Evolutionary conservation across 805 yeast species (phyloP).

Genomic region (Candida maesae): DNA sequence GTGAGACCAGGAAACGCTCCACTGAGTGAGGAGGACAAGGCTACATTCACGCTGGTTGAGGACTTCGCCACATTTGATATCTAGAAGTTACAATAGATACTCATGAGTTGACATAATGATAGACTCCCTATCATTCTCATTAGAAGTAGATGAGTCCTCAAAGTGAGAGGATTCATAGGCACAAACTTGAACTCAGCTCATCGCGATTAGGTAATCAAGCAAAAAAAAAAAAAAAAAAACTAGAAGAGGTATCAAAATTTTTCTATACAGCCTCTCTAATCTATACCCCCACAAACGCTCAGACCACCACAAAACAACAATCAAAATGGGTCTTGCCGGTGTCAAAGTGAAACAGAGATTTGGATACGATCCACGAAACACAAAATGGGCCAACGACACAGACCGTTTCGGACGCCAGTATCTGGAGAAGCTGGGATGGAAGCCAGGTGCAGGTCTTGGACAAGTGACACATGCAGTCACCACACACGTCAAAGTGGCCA

Average conservation of each 20-base stretch:
- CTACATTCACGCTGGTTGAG: constrained; percentile 25
- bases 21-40: constrained; percentile 35
- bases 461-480: constrained; percentile 61
- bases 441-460: constrained; percentile 88
- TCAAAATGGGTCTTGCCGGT: constrained; percentile 76
- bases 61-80: constrained; percentile 28
- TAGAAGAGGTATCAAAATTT: neutral
- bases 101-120: no score
- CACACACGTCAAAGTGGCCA: constrained; percentile 74
- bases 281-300: neutral
- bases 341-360: constrained; percentile 76
- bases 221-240: no score
- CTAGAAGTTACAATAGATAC: no score
- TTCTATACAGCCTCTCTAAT: constrained; percentile 1
- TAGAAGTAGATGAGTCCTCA: no score
- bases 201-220: no score
- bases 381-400: constrained; percentile 88
- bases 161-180: no score
- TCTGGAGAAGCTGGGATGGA: constrained; percentile 83
- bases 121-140: no score
- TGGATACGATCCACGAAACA: constrained; percentile 91
- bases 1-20: constrained; percentile 73
- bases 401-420: constrained; percentile 85
- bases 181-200: no score
- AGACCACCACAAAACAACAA: neutral